Evolutionary conservation across 1,284 basidiomycete genomes (phyloP).

Genomic region (Microbotryum intermedium): DNA sequence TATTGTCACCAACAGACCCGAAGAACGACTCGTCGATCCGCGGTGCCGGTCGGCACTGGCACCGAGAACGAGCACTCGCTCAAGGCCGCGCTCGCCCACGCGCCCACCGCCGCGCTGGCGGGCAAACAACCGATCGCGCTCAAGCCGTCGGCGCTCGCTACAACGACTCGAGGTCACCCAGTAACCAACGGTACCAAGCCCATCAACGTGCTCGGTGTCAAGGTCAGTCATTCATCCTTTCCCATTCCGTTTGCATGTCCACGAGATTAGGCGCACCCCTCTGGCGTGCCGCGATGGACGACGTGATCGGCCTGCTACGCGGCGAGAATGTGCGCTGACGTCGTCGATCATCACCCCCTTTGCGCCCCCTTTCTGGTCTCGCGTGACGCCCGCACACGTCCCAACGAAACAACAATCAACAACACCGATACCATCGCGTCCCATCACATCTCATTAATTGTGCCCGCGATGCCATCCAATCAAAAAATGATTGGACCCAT

Average conservation of each 20-base stretch:
- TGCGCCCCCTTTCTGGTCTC: neutral
- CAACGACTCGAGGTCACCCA: neutral
- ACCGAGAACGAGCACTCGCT: conserved; percentile 24
- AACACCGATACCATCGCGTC: neutral
- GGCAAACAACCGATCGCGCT: conserved; percentile 3
- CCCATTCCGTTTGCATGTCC: neutral
- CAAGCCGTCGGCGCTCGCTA: neutral
- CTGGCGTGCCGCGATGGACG: neutral
- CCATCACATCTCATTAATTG: neutral
- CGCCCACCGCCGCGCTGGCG: neutral
- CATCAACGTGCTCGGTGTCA: conserved; percentile 13
- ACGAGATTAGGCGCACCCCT: neutral
- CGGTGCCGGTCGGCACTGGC: conserved; percentile 13
- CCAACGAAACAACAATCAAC: neutral
- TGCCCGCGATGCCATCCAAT: neutral
- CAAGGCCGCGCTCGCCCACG: neutral
- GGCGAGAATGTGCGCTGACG: neutral
- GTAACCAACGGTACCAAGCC: neutral
- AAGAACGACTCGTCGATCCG: conserved; percentile 24
- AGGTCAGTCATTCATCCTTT: conserved; percentile 6
- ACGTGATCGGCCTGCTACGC: neutral
- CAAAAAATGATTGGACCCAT: neutral
- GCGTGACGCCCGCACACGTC: neutral
- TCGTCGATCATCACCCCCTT: neutral
- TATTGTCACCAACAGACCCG: conserved; percentile 16